Evolutionary conservation across 2,329 filamentous ascomycete genomes (phyloP).

Genomic region (Cryphonectria naterciae): DNA sequence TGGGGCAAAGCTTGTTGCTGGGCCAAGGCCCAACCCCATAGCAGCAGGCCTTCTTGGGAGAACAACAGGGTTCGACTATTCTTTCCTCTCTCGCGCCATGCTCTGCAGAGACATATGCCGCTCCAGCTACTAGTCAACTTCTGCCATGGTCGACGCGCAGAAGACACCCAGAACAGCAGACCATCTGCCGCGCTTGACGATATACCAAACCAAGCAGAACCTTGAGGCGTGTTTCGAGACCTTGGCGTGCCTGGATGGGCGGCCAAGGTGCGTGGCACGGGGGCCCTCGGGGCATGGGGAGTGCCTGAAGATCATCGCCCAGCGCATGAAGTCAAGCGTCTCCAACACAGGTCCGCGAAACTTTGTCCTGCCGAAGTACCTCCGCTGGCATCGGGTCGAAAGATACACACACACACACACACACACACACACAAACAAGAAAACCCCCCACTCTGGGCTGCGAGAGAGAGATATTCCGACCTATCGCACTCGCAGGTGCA

Average conservation of each 20-base stretch:
- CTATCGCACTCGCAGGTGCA: slow-evolving; percentile 1
- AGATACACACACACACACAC: slow-evolving; percentile 1
- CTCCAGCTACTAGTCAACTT: slow-evolving; percentile 2
- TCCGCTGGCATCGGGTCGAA: slow-evolving; percentile 2
- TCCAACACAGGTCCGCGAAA: slow-evolving; percentile 2
- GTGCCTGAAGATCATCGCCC: slow-evolving; percentile 29
- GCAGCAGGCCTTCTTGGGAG: not conserved
- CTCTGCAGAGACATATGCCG: slow-evolving; percentile 10
- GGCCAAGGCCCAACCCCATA: not conserved
- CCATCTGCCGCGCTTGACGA: slow-evolving; percentile 19
- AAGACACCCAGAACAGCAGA: slow-evolving; percentile 17
- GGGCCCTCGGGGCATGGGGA: slow-evolving; percentile 23
- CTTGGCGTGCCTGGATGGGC: slow-evolving; percentile 7
- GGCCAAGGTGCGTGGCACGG: slow-evolving; percentile 22
- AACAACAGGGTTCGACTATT: slow-evolving; percentile 9
- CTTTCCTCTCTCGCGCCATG: slow-evolving; percentile 14
- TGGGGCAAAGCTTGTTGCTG: not conserved
- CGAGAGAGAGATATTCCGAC: not conserved
- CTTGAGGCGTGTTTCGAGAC: slow-evolving; percentile 22
- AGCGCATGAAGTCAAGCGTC: slow-evolving; percentile 20
- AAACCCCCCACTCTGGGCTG: not conserved
- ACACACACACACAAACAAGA: not conserved
- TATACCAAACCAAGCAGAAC: slow-evolving; percentile 2
- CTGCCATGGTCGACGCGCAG: slow-evolving; percentile 13
- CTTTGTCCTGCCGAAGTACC: slow-evolving; percentile 6